phyloP scores from a whole-genome alignment of 1,284 basidiomycete species.

The Vanrija sp. region DNA sequence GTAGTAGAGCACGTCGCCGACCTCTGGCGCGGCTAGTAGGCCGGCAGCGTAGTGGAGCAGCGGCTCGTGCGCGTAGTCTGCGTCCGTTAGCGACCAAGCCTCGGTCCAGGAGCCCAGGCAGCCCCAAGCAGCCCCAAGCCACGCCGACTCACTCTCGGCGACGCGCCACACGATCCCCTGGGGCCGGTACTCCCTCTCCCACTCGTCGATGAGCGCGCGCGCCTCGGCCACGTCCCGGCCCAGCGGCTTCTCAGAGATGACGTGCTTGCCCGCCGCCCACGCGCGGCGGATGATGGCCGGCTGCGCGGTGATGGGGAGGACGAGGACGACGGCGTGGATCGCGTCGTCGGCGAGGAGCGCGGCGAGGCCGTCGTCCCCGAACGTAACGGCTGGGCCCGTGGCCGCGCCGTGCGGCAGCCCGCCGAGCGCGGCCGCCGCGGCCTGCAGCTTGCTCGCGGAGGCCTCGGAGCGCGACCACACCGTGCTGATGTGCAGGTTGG shows the following conservation, averaged over 20 bases:
- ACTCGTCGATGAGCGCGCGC: slow-evolving; percentile 61
- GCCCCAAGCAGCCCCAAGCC: neutral
- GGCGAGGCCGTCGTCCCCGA: slow-evolving; percentile 59
- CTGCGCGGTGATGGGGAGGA: slow-evolving; percentile 70
- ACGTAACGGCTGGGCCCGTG: slow-evolving; percentile 49
- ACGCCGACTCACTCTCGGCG: slow-evolving; percentile 60
- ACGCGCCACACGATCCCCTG: slow-evolving; percentile 75
- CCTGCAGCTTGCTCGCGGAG: slow-evolving; percentile 55
- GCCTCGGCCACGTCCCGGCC: slow-evolving; percentile 65
- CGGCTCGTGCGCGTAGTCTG: slow-evolving; percentile 67
- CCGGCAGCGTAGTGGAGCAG: slow-evolving; percentile 56
- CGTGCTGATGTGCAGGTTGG: slow-evolving; percentile 57
- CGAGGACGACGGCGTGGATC: slow-evolving; percentile 67
- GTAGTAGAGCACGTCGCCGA: slow-evolving; percentile 52
- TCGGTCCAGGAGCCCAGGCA: slow-evolving; percentile 6
- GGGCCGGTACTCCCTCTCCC: slow-evolving; percentile 60
- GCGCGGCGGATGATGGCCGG: slow-evolving; percentile 61
- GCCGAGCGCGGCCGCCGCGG: slow-evolving; percentile 37
- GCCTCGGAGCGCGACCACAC: slow-evolving; percentile 73
- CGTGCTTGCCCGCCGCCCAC: slow-evolving; percentile 68
- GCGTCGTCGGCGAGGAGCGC: slow-evolving; percentile 62
- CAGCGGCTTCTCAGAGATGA: slow-evolving; percentile 75
- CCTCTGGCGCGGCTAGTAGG: slow-evolving; percentile 57
- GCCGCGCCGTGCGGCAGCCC: slow-evolving; percentile 21
- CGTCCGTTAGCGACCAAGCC: slow-evolving; percentile 1